Percentiles rank a stretch among this genome's conserved stretches.
Conservation (phyloP, 148 eudicot genomes). For the Nepenthes mirabilis region DNA sequence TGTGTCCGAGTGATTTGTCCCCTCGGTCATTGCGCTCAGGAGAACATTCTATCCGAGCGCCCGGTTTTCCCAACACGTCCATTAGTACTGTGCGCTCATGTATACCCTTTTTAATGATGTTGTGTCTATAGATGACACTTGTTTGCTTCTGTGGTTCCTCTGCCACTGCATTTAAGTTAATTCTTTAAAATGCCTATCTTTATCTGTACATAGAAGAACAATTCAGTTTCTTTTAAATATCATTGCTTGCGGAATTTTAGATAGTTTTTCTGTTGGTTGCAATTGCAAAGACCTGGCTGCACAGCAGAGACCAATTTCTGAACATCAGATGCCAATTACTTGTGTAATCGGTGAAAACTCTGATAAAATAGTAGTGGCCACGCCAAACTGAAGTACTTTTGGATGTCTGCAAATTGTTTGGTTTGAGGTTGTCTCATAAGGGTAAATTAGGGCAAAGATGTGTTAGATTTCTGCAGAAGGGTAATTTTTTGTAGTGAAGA, state of each 20-base stretch:
- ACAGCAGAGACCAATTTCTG: neutral
- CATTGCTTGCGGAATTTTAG: neutral
- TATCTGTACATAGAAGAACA: neutral
- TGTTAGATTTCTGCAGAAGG: neutral
- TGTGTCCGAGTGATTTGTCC: too few relatives aligned
- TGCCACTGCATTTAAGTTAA: neutral
- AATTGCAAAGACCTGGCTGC: neutral
- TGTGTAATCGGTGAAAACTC: neutral
- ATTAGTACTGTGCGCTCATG: neutral
- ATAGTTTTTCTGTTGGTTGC: neutral
- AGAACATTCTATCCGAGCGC: too few relatives aligned
- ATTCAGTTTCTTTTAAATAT: neutral
- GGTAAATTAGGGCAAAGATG: neutral
- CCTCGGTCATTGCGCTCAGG: too few relatives aligned
- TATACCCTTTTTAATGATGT: too few relatives aligned
- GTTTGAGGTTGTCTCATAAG: too few relatives aligned
- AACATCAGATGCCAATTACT: too few relatives aligned
- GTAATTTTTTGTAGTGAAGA: neutral
- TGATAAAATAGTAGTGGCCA: neutral
- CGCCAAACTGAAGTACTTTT: too few relatives aligned
- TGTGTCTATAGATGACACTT: neutral
- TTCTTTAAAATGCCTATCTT: conserved; percentile 3
- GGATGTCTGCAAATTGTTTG: too few relatives aligned
- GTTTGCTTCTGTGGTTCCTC: neutral
- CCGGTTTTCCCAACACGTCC: too few relatives aligned